Evolutionary conservation across 495 filamentous ascomycete species (phyloP).

Genomic region (Tuber indicum): DNA sequence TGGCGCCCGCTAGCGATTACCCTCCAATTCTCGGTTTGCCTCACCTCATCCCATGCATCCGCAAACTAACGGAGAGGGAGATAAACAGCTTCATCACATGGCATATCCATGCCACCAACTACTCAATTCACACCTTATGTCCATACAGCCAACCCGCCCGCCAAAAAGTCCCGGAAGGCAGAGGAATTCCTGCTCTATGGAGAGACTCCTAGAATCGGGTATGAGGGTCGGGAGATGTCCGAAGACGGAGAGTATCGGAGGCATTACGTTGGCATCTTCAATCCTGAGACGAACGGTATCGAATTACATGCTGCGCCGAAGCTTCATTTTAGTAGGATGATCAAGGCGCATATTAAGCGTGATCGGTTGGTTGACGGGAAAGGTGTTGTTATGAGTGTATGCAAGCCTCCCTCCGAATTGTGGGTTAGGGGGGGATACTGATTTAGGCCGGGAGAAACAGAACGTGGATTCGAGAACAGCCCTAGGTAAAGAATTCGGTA

Average conservation of each 20-base stretch:
- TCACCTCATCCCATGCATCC: not conserved
- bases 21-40: slow-evolving; percentile 38
- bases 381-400: slow-evolving; percentile 24
- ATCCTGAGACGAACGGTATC: slow-evolving; percentile 64
- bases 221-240: slow-evolving; percentile 66
- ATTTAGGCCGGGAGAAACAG: slow-evolving; percentile 42
- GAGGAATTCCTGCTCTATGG: slow-evolving; percentile 67
- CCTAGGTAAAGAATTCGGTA: slow-evolving; percentile 85
- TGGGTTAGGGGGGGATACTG: slow-evolving; percentile 20
- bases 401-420: not conserved
- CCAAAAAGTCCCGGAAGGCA: slow-evolving; percentile 42
- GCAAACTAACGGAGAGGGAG: slow-evolving; percentile 11
- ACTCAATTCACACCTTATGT: slow-evolving; percentile 30
- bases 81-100: slow-evolving; percentile 32
- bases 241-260: slow-evolving; percentile 60
- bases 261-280: slow-evolving; percentile 82
- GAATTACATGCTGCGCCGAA: slow-evolving; percentile 64
- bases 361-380: slow-evolving; percentile 46
- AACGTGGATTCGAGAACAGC: slow-evolving; percentile 43
- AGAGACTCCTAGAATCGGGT: slow-evolving; percentile 73
- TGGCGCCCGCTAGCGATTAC: slow-evolving; percentile 21
- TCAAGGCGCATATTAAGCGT: slow-evolving; percentile 50
- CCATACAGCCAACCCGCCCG: slow-evolving; percentile 7
- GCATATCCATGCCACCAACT: slow-evolving; percentile 29
- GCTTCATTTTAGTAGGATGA: slow-evolving; percentile 60